Percentiles rank a stretch among this genome's conserved stretches.
Evolutionary conservation across 2,329 filamentous ascomycete species (phyloP).

Genomic region (Aspergillus vadensis): DNA sequence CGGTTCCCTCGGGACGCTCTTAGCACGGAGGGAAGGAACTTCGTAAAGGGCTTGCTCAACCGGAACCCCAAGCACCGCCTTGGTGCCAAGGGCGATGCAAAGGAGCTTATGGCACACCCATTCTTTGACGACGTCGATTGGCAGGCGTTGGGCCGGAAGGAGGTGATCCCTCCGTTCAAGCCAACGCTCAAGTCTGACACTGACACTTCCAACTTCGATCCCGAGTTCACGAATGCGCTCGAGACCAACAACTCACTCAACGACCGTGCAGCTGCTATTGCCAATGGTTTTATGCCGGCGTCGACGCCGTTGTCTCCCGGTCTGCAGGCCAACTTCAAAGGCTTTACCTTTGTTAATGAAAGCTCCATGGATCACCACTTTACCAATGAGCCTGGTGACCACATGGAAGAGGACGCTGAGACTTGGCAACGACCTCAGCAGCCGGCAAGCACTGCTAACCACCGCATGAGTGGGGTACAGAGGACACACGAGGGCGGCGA

Average conservation of each 20-base stretch:
- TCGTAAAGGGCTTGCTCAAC: slow-evolving; percentile 96
- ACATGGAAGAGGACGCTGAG: slow-evolving; percentile 46
- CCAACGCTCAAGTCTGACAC: slow-evolving; percentile 94
- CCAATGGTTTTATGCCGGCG: slow-evolving; percentile 76
- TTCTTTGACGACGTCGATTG: slow-evolving; percentile 97
- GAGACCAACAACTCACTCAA: slow-evolving; percentile 86
- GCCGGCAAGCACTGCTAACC: slow-evolving; percentile 35
- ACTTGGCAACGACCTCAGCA: slow-evolving; percentile 38
- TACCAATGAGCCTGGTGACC: slow-evolving; percentile 38
- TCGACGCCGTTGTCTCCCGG: slow-evolving; percentile 92
- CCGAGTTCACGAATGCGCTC: slow-evolving; percentile 94
- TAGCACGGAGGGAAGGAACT: slow-evolving; percentile 92
- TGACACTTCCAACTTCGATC: slow-evolving; percentile 97
- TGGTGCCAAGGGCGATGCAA: slow-evolving; percentile 85
- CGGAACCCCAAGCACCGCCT: slow-evolving; percentile 94
- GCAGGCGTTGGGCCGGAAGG: slow-evolving; percentile 82
- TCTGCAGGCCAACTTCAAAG: slow-evolving; percentile 96
- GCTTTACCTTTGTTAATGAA: slow-evolving; percentile 98
- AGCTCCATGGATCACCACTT: slow-evolving; percentile 75
- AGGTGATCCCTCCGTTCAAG: slow-evolving; percentile 95
- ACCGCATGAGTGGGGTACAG: slow-evolving; percentile 49
- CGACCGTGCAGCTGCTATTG: slow-evolving; percentile 82
- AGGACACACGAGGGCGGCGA: slow-evolving; percentile 42
- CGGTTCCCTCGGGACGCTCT: slow-evolving; percentile 93
- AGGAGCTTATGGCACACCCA: slow-evolving; percentile 88